A percentile compares a stretch with the other conserved stretches of the same genome.
phyloP scores from a whole-genome alignment of 108 stramenopile species.

The Cyclotella baltica region DNA sequence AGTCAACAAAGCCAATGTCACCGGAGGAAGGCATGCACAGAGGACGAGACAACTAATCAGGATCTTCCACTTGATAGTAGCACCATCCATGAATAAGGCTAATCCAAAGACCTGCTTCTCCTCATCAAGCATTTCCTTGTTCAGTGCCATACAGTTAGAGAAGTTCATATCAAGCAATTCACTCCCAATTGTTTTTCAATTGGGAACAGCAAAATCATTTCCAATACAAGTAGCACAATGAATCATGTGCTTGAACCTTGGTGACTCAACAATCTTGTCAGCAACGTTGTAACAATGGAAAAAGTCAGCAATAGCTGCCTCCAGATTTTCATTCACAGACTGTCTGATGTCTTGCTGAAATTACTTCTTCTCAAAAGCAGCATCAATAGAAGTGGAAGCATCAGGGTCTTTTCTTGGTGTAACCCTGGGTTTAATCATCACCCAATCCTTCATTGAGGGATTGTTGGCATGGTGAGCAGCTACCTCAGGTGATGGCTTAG shows the following conservation, averaged over 20 bases:
- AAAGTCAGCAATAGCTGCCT: constrained; percentile 33
- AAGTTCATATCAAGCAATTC: constrained; percentile 31
- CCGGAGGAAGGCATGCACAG: no score
- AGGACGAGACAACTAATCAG: not conserved
- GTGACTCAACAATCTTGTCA: constrained; percentile 8
- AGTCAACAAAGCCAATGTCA: constrained; percentile 23
- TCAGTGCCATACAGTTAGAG: not conserved
- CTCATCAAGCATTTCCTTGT: no score
- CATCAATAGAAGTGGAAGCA: not conserved
- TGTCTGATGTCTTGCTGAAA: no score
- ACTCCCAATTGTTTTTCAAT: constrained; percentile 7
- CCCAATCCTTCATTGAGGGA: not conserved
- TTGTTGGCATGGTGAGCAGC: no score
- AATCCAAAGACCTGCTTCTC: no score
- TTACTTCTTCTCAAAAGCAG: no score
- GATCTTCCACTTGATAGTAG: not conserved
- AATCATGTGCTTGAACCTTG: constrained; percentile 3
- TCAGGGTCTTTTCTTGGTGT: not conserved
- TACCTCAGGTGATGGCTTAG: not conserved
- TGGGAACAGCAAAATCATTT: constrained; percentile 1
- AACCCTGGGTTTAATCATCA: not conserved
- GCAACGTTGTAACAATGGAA: constrained; percentile 18
- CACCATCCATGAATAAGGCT: no score
- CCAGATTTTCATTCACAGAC: no score
- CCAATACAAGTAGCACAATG: not conserved